Evolutionary conservation across 192 early-diverging fungal genomes (phyloP), one percentile per base, ranked within the genome.

Genomic region (Coemansia guatemalensis): DNA sequence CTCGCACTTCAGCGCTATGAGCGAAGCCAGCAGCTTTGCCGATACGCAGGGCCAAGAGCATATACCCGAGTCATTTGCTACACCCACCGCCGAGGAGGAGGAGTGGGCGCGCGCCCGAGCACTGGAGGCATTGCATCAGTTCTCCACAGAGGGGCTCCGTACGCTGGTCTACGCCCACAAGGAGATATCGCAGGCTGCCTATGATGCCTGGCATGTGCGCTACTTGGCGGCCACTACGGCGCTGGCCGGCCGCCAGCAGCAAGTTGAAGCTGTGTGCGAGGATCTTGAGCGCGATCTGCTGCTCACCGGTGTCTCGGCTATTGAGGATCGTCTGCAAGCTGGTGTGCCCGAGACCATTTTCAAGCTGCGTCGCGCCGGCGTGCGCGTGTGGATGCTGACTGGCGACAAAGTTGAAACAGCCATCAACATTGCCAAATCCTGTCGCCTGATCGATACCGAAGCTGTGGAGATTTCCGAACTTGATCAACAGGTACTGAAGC

Each of bases 351-450:
- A 93, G 63, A 88, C 90, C 5, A 94, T 96, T 29, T 83, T 86
- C 63, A 86, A 84, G 53, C 81, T 96, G 27, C 85, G 89, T 0
- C 71, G 82, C 5, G 94, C 92, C 0, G 90, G 89, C 35, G 90
- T 96, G 48, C 85, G 86, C 33, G 77, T 96, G 30, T 96, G 94
- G 93, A 90, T 96, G 85, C 75, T 96, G 72, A 96, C 94, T 0
- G 94, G 94, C 27, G 94, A 96, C 68, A 95, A 94, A 73, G 83
- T 88, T 21, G 94, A 96, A 65, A 96, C 94, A 0, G 94, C 94
- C 1, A 88, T 96, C 60, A 96, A 96, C 62, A 95, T 96, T 80
- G 92, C 88, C 14, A 86, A 89, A 51, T 88, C 93, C 0, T 92
- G 88, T 39, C 82, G 86, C 3, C 73, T 95, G 39, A 73, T 93